Conservation (phyloP, 179 eudicot genomes). For the Silene vulgaris region DNA sequence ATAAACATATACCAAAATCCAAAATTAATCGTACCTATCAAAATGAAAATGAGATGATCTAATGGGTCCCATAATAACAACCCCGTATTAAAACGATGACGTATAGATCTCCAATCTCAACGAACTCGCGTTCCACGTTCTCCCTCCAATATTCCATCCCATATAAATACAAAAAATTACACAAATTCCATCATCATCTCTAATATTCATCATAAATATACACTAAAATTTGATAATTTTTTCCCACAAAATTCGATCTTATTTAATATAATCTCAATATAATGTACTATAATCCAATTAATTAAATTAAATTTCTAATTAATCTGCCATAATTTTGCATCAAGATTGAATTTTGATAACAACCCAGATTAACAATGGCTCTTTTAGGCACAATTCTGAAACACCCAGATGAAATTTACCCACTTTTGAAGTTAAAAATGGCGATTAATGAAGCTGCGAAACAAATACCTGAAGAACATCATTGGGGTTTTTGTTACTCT, state of each 20-base stretch:
- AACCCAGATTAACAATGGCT: slow-evolving; percentile 42
- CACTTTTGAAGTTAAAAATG: slow-evolving; percentile 74
- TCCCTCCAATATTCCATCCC: slow-evolving; percentile 3
- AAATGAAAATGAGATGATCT: too few species aligned
- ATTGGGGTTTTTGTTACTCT: slow-evolving; percentile 80
- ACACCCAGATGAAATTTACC: slow-evolving; percentile 83
- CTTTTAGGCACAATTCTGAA: slow-evolving; percentile 58
- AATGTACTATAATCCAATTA: too few species aligned
- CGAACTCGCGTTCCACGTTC: slow-evolving; percentile 24
- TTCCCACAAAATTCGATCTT: not conserved
- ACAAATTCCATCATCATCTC: not conserved
- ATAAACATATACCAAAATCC: too few species aligned
- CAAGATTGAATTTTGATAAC: slow-evolving; percentile 10
- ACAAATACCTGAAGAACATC: slow-evolving; percentile 79
- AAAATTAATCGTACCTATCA: too few species aligned
- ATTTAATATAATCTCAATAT: too few species aligned
- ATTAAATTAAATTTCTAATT: not conserved
- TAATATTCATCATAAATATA: too few species aligned
- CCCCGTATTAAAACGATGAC: not conserved
- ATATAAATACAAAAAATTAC: not conserved
- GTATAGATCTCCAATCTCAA: not conserved
- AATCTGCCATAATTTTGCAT: not conserved
- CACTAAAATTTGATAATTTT: not conserved
- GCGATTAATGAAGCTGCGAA: slow-evolving; percentile 65
- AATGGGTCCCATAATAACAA: too few species aligned